Evolutionary conservation across 306 rosid genomes (phyloP).

Genomic region (Styphnolobium japonicum): DNA sequence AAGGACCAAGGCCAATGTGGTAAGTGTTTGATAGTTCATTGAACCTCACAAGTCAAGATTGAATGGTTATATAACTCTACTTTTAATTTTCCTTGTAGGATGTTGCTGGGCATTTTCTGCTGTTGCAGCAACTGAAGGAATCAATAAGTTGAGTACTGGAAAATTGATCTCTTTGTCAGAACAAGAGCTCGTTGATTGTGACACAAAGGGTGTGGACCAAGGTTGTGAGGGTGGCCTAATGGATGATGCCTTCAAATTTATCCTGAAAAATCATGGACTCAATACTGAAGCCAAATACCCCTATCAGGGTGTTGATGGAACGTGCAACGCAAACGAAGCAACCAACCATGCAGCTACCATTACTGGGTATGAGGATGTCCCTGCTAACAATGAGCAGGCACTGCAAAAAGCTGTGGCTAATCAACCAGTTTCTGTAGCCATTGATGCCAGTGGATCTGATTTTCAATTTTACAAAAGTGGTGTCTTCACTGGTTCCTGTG

Average conservation of each 20-base stretch:
- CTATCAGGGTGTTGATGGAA: background rate
- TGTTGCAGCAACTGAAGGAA: slow-evolving; percentile 29
- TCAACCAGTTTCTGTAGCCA: slow-evolving; percentile 21
- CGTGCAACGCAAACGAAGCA: background rate
- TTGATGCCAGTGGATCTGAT: slow-evolving; percentile 8
- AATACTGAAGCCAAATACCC: slow-evolving; percentile 1
- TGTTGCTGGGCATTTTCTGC: slow-evolving; percentile 28
- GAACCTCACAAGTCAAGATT: background rate
- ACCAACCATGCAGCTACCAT: background rate
- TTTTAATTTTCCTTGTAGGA: background rate
- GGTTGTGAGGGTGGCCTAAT: slow-evolving; percentile 24
- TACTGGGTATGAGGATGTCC: background rate
- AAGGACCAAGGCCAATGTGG: slow-evolving; percentile 32
- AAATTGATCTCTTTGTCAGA: slow-evolving; percentile 12
- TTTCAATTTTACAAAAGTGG: slow-evolving; percentile 13
- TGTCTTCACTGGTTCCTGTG: slow-evolving; percentile 22
- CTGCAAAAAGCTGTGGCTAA: slow-evolving; percentile 14
- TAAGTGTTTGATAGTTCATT: background rate
- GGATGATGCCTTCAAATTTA: no score
- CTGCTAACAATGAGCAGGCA: background rate
- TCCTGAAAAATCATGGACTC: background rate
- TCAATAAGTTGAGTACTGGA: background rate
- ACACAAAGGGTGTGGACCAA: background rate
- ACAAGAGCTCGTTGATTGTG: slow-evolving; percentile 35
- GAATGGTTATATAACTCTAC: background rate